Evolutionary conservation across 1,284 basidiomycete genomes (phyloP).

Genomic region (Pulchroboletus neoregius): DNA sequence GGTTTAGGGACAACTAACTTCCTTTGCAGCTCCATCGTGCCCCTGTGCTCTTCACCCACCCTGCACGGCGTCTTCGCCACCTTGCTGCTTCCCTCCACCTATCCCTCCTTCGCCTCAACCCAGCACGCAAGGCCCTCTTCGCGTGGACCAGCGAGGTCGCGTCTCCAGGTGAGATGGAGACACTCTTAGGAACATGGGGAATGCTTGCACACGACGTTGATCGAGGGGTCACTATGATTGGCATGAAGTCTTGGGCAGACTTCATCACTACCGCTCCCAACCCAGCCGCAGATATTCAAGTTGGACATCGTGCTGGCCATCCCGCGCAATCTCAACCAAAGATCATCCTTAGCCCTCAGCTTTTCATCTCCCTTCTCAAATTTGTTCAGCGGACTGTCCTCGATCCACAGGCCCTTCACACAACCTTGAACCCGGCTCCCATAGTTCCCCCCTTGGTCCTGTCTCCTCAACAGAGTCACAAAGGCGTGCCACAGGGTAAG

Average conservation of each 20-base stretch:
- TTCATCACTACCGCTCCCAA: slow-evolving; percentile 33
- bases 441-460: slow-evolving; percentile 21
- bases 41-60: slow-evolving; percentile 76
- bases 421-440: slow-evolving; percentile 66
- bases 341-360: slow-evolving; percentile 25
- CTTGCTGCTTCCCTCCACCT: slow-evolving; percentile 69
- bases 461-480: slow-evolving; percentile 10
- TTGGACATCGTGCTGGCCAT: slow-evolving; percentile 7
- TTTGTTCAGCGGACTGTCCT: slow-evolving; percentile 58
- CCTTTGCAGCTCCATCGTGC: slow-evolving; percentile 74
- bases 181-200: slow-evolving; percentile 78
- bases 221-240: slow-evolving; percentile 51
- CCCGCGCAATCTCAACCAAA: slow-evolving; percentile 3
- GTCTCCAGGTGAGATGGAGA: slow-evolving; percentile 56
- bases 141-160: slow-evolving; percentile 57
- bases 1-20: slow-evolving; percentile 2
- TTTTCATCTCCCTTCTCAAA: slow-evolving; percentile 36
- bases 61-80: slow-evolving; percentile 73
- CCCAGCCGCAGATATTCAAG: slow-evolving; percentile 16
- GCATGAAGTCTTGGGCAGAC: slow-evolving; percentile 53
- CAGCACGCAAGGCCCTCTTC: slow-evolving; percentile 52
- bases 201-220: slow-evolving; percentile 74
- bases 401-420: slow-evolving; percentile 64
- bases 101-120: slow-evolving; percentile 55
- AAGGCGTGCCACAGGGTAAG: slow-evolving; percentile 5